Base-by-base conservation (phyloP, 73 alveolate species). In the Tetrahymena borealis region DNA sequence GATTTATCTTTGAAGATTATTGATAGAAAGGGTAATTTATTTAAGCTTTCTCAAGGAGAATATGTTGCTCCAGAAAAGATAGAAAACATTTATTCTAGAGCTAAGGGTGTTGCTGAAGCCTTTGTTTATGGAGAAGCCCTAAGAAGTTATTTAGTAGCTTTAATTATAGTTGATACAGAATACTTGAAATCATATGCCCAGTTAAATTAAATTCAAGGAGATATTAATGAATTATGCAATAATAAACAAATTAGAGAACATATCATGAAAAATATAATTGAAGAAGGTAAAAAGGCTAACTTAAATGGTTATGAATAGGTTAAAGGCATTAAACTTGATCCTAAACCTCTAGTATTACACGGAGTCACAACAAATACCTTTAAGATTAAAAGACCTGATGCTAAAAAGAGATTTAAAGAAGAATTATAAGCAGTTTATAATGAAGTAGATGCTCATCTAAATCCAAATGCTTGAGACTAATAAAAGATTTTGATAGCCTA, bases 31-130 rank as follows among this genome's bases (percentile, higher is more conserved):
- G 97, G 98, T 91, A 97, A 97, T 94, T 96, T 98, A 35, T 98
- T 98, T 93, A 98, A 98, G 92, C 96, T 97, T 42, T 94, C 97
- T 38, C 97, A 97, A 92, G 99, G 99, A 39, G 99, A 98, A 92
- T 97, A 96, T 96, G 97, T 98, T 78, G 98, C 99, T 16, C 99
- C 99, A 1, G 99, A 98, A 91, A 98, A 97, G 94, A 91, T 98
- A 28, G 99, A 98, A 95, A 97, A 93, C 91, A 94, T 94, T 28
- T 96, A 96, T 33, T 78, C 91, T 77, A 96, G 98, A 94, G 95
- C 96, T 20, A 78, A 92, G 38, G 98, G 95, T 79, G 97, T 98
- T 24, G 97, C 97, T n/a, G 98, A 98, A 94, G 95, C 95, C n/a
- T 97, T 97, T 90, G 99, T 98, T 10, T 97, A 98, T 95, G 99